Base-by-base conservation (phyloP, 441 rosid genomes). In the Pelargonium citronellum region DNA sequence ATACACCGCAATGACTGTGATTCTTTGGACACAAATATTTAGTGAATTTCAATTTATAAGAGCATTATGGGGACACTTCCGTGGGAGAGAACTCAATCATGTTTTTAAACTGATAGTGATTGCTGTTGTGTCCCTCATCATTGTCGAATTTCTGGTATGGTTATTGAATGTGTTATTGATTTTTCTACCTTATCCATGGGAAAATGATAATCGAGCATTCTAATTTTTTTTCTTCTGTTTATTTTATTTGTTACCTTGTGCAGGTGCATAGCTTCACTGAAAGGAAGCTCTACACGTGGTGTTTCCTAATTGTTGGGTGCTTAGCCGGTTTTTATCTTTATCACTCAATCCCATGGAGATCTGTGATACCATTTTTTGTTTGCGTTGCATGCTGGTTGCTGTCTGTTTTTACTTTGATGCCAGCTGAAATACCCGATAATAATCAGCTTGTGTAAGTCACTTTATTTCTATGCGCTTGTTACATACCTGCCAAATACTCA, bases 191-290 rank as follows among this genome's bases (percentile, higher is more conserved):
- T 75, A 24, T 65, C 68, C 16, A 49, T 34, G 53, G 58, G 60
- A 11, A 64, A 69, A 57, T 44, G 71, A 68, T 73, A 46, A 39
- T 65, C 67, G 77, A 39, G 65, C 68, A 39, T 79, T 69, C 44
- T 51, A 17, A 79, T 68, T 24, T 61, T 34, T 24, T 12, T 62
- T 62, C 66, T 37, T 39, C 43, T 39, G 12, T 6, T 17, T 43
- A 62, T 76, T 30, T 75, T 43, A 53, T 71, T 75, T 81, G 71
- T 22, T 76, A 69, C 75, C 65, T 73, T 77, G 61, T 81, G 81
- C 87, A 94, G 97, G 98, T 91, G 70, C 80, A 91, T 79, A 91
- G 98, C 88, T 94, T 89, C 86, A 87, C 96, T 19, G 91, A 89
- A 76, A 86, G 98, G 82, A 84, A 83, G 84, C 93, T 91, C 58